Evolutionary conservation across 1,284 basidiomycete genomes (phyloP).

Genomic region (Irpex rosettiformis): DNA sequence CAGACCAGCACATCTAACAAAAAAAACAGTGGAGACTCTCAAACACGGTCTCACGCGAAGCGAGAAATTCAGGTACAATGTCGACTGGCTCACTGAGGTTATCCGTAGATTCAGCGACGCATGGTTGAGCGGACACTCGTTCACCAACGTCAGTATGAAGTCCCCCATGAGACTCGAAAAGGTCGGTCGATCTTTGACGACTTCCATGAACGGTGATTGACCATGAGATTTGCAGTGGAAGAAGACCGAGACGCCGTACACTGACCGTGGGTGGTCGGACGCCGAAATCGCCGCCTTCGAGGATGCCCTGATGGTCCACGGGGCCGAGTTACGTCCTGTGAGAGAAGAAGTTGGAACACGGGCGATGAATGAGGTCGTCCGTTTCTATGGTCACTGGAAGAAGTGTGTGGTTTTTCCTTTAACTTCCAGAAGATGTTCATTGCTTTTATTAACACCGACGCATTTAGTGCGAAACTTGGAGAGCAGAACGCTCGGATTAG

Average conservation of each 20-base stretch:
- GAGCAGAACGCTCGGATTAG: conserved; percentile 60
- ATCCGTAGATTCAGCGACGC: conserved; percentile 66
- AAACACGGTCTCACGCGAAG: conserved; percentile 50
- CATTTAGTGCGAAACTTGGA: conserved; percentile 54
- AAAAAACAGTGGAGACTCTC: conserved; percentile 54
- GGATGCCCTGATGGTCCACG: conserved; percentile 65
- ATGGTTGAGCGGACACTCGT: conserved; percentile 46
- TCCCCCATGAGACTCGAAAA: conserved; percentile 54
- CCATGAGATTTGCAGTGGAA: conserved; percentile 54
- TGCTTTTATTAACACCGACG: conserved; percentile 3
- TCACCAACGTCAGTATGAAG: conserved; percentile 62
- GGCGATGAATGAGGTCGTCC: conserved; percentile 73
- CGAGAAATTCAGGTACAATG: conserved; percentile 45
- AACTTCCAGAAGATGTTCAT: conserved; percentile 5
- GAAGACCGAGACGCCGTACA: conserved; percentile 61
- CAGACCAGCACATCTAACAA: conserved; percentile 7
- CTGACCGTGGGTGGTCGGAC: conserved; percentile 67
- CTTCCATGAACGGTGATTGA: background rate
- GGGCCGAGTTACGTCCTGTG: conserved; percentile 76
- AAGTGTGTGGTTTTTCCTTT: conserved; percentile 43
- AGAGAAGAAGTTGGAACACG: conserved; percentile 72
- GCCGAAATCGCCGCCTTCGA: conserved; percentile 77
- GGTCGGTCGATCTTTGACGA: conserved; percentile 33
- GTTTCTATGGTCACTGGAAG: conserved; percentile 86
- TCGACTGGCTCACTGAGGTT: conserved; percentile 79